Percentiles rank a stretch among this genome's conserved stretches.
Conservation (phyloP, 2,329 filamentous ascomycete genomes). For the Ilyonectria sp. region DNA sequence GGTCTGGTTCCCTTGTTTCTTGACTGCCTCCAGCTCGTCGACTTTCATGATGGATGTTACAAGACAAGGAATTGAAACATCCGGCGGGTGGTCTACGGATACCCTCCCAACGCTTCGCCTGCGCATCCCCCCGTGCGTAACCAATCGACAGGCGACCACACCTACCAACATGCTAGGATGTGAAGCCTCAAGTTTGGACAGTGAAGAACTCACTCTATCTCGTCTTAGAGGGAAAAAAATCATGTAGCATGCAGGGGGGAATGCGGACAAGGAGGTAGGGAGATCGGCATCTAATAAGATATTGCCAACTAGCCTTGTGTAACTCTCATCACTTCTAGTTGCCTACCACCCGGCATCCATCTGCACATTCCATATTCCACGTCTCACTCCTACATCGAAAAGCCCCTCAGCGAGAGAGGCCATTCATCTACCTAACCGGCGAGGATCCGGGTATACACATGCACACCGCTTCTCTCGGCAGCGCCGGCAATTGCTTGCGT, state of each 20-base stretch:
- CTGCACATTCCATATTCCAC: not conserved
- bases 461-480: conserved; percentile 14
- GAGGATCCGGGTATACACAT: not conserved
- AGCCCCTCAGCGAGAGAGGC: conserved; percentile 7
- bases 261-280: not conserved
- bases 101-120: not conserved
- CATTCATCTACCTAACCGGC: conserved; percentile 9
- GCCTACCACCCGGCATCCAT: not conserved
- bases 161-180: no score
- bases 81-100: not conserved
- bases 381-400: not conserved
- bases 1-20: not conserved
- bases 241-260: not conserved
- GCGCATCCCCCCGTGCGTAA: not conserved
- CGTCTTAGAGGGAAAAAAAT: not conserved
- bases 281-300: not conserved
- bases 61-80: not conserved
- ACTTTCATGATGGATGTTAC: not conserved
- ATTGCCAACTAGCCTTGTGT: not conserved
- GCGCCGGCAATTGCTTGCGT: conserved; percentile 26
- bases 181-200: no score
- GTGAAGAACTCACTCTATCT: no score
- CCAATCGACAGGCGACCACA: not conserved
- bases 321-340: not conserved
- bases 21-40: not conserved